Conservation (phyloP, 768 basidiomycete species). For the Xanthoconium stramineum region DNA sequence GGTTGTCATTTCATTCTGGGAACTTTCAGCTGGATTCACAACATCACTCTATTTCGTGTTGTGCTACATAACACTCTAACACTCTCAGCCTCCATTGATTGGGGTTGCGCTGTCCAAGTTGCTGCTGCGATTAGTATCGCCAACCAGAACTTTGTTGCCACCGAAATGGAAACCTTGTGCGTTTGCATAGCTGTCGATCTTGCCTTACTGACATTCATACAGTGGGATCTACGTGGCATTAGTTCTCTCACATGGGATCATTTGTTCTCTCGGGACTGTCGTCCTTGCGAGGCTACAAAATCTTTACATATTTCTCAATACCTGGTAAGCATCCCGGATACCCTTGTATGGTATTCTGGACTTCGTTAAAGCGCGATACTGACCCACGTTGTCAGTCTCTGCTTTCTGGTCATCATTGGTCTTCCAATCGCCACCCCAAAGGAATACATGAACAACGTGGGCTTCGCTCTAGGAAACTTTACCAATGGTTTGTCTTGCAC, state of each 20-base stretch:
- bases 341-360: background rate
- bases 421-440: conserved; percentile 61
- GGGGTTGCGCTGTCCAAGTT: conserved; percentile 63
- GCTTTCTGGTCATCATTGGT: conserved; percentile 48
- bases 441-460: conserved; percentile 56
- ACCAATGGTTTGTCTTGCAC: conserved; percentile 44
- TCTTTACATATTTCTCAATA: conserved; percentile 64
- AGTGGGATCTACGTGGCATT: conserved; percentile 68
- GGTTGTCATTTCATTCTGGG: background rate
- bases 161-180: conserved; percentile 44
- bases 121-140: conserved; percentile 64
- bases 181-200: conserved; percentile 4
- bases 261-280: conserved; percentile 66
- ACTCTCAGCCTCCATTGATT: conserved; percentile 55
- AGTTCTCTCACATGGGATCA: conserved; percentile 55
- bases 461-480: conserved; percentile 61
- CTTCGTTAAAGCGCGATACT: background rate
- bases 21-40: background rate
- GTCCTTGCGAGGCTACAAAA: conserved; percentile 68
- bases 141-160: conserved; percentile 35
- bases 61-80: background rate
- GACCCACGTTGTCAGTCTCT: conserved; percentile 11
- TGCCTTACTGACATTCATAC: background rate
- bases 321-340: conserved; percentile 43
- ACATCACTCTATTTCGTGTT: background rate